Conservation (phyloP, 345 rosid species). For the Lepidium africanum region DNA sequence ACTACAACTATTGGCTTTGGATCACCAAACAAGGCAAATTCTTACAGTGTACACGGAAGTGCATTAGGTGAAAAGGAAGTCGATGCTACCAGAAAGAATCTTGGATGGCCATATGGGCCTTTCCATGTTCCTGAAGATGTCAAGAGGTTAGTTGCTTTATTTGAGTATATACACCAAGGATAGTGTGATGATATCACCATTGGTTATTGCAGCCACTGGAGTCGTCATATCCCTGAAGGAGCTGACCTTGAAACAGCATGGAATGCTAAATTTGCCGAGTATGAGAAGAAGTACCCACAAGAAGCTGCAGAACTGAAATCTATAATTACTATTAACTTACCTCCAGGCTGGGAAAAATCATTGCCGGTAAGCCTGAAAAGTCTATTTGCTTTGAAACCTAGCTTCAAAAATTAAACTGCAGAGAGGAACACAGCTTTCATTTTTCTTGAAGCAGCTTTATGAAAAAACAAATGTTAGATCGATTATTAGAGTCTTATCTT, state of each 20-base stretch:
- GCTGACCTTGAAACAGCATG: constrained; percentile 72
- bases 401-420: neutral
- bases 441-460: neutral
- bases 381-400: neutral
- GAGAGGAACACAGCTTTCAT: neutral
- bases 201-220: constrained; percentile 61
- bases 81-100: constrained; percentile 90
- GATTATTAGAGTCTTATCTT: neutral
- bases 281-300: constrained; percentile 67
- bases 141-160: constrained; percentile 35
- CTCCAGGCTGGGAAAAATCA: constrained; percentile 78
- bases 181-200: neutral
- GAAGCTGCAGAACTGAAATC: constrained; percentile 81
- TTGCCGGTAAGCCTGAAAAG: constrained; percentile 51
- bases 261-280: constrained; percentile 74
- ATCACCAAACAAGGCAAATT: constrained; percentile 86
- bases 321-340: constrained; percentile 56
- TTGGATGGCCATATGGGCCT: constrained; percentile 79
- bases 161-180: neutral
- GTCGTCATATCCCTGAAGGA: constrained; percentile 59
- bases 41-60: constrained; percentile 80
- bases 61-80: constrained; percentile 94
- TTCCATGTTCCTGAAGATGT: constrained; percentile 91
- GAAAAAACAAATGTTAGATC: neutral
- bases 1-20: constrained; percentile 91